Evolutionary conservation across 2,329 filamentous ascomycete genomes (phyloP), one percentile per base, ranked within the genome.

Genomic region (Botrytis byssoidea): DNA sequence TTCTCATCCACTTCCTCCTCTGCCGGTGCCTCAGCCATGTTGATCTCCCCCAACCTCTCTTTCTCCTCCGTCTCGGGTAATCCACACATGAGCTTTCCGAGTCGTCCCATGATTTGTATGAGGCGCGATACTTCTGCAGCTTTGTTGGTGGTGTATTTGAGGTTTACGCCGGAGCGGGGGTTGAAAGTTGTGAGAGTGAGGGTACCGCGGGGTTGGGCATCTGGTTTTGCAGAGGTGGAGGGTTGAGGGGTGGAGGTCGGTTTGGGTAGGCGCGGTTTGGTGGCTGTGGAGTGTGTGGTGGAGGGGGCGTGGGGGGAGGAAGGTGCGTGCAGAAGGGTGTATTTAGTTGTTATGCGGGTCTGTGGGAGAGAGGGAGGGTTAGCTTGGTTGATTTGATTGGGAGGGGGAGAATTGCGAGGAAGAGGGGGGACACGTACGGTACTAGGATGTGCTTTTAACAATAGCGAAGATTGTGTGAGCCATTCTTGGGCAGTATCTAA

Each of bases 111-210:
- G 61, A 91, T 80, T 70, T 90, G 89, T 73, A 99, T 89, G 79
- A 99, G 84, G 42, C 96, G 87, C 37, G 92, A 91, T 16, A 99
- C 94, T 84, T 98, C 95, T 32, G 93, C 93, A 32, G 92, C 93
- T 83, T 97, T 97, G 81, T 91, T 92, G 51, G 96, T 99, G 81
- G 89, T 88, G 86, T 98, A 98, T 84, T 98, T 97, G 76, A 99
- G 87, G 75, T 91, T 91, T 74, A 91, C 91, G 80, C 96, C 96
- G 72, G 91, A 92, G 60, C 85, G 85, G 0, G 96, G 92, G 82
- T 98, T 93, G 84, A 91, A 98, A 7, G 96, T 96, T 85, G 97
- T 98, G 75, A 99, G 85, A 6, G 90, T 91, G 70, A 99, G 90
- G 72, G 87, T 89, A 77, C 92, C 94, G 77, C 88, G 87, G 7